Percentiles rank a stretch among this genome's conserved stretches.
Evolutionary conservation across 345 rosid genomes (phyloP).

Genomic region (Rhizophora mangle): DNA sequence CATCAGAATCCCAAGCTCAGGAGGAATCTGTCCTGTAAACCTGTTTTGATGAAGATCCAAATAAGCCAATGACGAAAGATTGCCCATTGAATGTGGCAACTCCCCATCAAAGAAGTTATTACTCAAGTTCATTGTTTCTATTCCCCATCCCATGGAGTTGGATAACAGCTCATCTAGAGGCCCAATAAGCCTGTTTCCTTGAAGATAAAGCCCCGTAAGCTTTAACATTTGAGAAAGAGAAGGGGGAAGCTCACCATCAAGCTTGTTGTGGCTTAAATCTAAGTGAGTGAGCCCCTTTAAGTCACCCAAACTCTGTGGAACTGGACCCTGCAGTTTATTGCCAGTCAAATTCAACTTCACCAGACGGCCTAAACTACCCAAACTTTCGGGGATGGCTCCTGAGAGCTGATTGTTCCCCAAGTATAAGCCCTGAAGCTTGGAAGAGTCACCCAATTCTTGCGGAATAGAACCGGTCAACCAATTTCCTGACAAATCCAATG

Average conservation of each 20-base stretch:
- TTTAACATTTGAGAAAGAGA: slow-evolving; percentile 55
- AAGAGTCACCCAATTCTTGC: slow-evolving; percentile 47
- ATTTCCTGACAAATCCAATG: slow-evolving; percentile 79
- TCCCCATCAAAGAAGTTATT: slow-evolving; percentile 47
- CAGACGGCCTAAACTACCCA: slow-evolving; percentile 57
- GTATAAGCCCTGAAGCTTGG: slow-evolving; percentile 78
- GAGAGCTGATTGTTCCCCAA: slow-evolving; percentile 68
- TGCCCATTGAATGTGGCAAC: slow-evolving; percentile 60
- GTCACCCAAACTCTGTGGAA: slow-evolving; percentile 67
- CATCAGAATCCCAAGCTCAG: slow-evolving; percentile 53
- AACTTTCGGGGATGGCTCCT: slow-evolving; percentile 67
- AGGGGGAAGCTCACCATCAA: slow-evolving; percentile 66
- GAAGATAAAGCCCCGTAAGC: slow-evolving; percentile 79
- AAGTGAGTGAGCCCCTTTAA: slow-evolving; percentile 72
- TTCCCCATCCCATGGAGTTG: slow-evolving; percentile 57
- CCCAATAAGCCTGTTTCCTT: slow-evolving; percentile 62
- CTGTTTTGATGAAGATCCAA: slow-evolving; percentile 65
- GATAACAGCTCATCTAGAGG: slow-evolving; percentile 38
- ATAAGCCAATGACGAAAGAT: slow-evolving; percentile 58
- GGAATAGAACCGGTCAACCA: slow-evolving; percentile 61
- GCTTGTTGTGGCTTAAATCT: slow-evolving; percentile 74
- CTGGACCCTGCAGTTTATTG: slow-evolving; percentile 51
- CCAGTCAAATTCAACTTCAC: slow-evolving; percentile 81
- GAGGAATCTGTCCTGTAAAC: slow-evolving; percentile 63
- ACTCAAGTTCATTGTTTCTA: slow-evolving; percentile 64